Evolutionary conservation across 805 yeast genomes (phyloP), one percentile per base, ranked within the genome.

Genomic region (Cyberlindnera sargentensis): DNA sequence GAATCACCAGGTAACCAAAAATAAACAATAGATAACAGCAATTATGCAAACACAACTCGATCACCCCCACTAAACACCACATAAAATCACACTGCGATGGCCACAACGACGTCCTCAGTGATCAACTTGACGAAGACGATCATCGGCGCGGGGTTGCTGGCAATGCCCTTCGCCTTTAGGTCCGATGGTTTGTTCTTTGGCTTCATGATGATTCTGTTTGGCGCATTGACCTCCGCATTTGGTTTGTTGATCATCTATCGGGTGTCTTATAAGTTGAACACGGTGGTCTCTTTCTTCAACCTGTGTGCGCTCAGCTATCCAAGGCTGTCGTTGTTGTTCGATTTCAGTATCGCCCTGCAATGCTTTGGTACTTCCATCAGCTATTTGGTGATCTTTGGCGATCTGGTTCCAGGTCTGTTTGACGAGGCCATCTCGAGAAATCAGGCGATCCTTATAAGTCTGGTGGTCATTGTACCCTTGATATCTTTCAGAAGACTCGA

Each of bases 351-450:
- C 58, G 76, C 82, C 31, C 68, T 83, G 38, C 89, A 85, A 63
- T 83, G 91, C 58, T 85, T 81, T 63, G 95, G 95, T 25, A 89
- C 82, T 15, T 82, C 82, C 3, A 67, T 85, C 10, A 73, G 82
- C 38, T 85, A 85, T 55, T 58, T 85, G 46, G 85, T 85, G 15
- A 72, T 85, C 41, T 77, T 84, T 41, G 93, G 93, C 9, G 93
- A 84, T 56, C 66, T 85, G 43, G 76, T 84, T 70, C 91, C 91
- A 5, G 68, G 76, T 20, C 61, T 78, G 40, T 66, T 82, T 35
- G 77, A 82, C 66, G 43, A 50, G 8, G 24, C 28, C 1, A 63
- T 71, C 6, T 41, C 52, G 4, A 53, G 74, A 28, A 54, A 58
- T 33, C 51, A 45, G 28, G 68, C 66, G 55, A 80, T 84, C 26